phyloP scores from a whole-genome alignment of 257 asterid genomes.

The Gardenia jasminoides region DNA sequence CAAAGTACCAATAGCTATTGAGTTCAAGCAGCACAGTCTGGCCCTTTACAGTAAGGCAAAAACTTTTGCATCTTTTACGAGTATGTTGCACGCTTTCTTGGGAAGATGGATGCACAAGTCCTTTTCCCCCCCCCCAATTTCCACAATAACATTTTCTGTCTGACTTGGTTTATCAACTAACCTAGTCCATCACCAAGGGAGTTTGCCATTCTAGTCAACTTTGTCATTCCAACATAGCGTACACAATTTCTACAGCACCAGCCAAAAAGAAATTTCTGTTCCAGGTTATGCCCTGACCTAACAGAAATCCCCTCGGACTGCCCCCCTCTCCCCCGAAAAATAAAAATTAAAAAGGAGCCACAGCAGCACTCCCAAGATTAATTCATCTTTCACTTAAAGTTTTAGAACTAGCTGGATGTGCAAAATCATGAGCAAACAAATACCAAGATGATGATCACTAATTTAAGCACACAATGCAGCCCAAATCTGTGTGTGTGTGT shows the following conservation, averaged over 20 bases:
- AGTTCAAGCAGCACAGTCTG: background rate
- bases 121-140: background rate
- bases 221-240: background rate
- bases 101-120: background rate
- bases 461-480: background rate
- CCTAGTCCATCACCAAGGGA: background rate
- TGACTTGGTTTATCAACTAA: background rate
- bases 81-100: background rate
- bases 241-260: background rate
- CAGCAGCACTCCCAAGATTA: background rate
- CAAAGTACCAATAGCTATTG: conserved; percentile 8
- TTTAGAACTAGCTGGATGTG: background rate
- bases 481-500: too few relatives aligned
- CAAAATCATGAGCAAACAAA: background rate
- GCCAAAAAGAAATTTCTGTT: background rate
- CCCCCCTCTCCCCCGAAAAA: background rate
- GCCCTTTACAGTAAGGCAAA: background rate
- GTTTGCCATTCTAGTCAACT: background rate
- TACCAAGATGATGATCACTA: background rate
- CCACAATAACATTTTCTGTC: background rate
- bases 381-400: background rate
- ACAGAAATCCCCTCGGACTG: background rate
- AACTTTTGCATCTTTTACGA: background rate
- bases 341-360: background rate
- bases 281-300: background rate